Percentiles rank a stretch among this genome's conserved stretches.
Conservation (phyloP, 768 basidiomycete genomes). For the Termitomyces heimii region DNA sequence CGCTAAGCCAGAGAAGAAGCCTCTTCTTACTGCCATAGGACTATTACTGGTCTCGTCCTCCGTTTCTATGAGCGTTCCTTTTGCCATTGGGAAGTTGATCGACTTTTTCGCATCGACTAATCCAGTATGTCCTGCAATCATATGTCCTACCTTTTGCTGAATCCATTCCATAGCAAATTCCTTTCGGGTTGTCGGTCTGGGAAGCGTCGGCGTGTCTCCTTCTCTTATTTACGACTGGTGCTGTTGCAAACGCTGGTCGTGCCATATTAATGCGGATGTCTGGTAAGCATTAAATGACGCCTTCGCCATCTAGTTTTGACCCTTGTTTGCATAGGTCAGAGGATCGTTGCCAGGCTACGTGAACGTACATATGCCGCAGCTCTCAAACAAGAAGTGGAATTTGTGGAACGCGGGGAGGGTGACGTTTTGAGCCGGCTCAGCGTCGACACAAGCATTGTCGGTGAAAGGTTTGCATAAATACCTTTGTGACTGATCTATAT, state of each 20-base stretch:
- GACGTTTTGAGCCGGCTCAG: constrained; percentile 90
- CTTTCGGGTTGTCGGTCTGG: constrained; percentile 72
- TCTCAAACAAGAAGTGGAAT: constrained; percentile 87
- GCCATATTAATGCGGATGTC: constrained; percentile 83
- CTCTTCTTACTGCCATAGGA: constrained; percentile 69
- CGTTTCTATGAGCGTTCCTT: constrained; percentile 89
- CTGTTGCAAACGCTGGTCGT: constrained; percentile 78
- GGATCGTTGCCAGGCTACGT: constrained; percentile 85
- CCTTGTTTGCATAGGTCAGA: constrained; percentile 46
- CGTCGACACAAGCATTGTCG: constrained; percentile 89
- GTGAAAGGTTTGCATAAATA: constrained; percentile 61
- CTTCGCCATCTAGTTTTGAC: neutral
- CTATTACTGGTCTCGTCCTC: constrained; percentile 82
- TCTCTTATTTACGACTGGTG: constrained; percentile 80
- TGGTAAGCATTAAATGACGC: constrained; percentile 36
- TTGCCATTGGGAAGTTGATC: constrained; percentile 90
- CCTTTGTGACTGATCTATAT: neutral
- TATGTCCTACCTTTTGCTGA: neutral
- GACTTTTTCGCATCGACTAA: constrained; percentile 80
- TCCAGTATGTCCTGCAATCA: constrained; percentile 44
- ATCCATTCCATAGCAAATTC: constrained; percentile 51
- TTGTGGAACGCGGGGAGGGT: constrained; percentile 87
- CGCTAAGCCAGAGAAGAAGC: constrained; percentile 77
- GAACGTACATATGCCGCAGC: constrained; percentile 81
- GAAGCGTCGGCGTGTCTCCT: constrained; percentile 75